Conservation (phyloP, 2,329 filamentous ascomycete genomes). For the Talaromyces sp. region DNA sequence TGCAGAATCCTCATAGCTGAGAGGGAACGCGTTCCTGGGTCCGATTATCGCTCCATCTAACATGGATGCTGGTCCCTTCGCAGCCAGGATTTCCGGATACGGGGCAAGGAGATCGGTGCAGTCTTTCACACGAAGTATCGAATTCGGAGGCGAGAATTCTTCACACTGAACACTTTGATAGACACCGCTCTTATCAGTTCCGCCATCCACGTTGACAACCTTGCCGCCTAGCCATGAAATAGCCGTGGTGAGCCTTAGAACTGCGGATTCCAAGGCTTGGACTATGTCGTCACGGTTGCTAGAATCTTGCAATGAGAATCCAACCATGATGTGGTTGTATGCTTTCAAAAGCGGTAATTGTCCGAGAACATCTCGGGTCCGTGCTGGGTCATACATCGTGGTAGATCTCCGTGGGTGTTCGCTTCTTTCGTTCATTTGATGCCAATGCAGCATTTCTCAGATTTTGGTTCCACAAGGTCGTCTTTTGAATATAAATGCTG, state of each 20-base stretch:
- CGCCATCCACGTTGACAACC: conserved; percentile 21
- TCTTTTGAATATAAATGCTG: background rate
- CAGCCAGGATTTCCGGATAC: conserved; percentile 3
- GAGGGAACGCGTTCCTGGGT: background rate
- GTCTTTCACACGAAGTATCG: conserved; percentile 15
- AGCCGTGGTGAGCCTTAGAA: conserved; percentile 17
- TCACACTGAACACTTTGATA: background rate
- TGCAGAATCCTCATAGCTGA: conserved; percentile 3
- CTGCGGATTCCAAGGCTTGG: conserved; percentile 17
- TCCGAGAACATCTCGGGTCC: conserved; percentile 19
- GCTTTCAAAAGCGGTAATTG: conserved; percentile 22
- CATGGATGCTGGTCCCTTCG: conserved; percentile 6
- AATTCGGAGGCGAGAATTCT: conserved; percentile 12
- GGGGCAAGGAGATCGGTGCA: background rate
- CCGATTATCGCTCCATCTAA: conserved; percentile 1
- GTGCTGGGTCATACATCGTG: conserved; percentile 4
- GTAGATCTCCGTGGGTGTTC: background rate
- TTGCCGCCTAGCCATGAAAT: conserved; percentile 26
- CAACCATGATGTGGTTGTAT: conserved; percentile 21
- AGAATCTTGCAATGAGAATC: conserved; percentile 7
- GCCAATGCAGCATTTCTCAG: too few species aligned
- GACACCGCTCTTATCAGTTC: background rate
- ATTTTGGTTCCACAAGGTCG: background rate
- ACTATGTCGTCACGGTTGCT: conserved; percentile 3
- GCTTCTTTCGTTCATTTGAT: background rate